Base-by-base conservation (phyloP, 768 basidiomycete species). In the Hemileccinum impolitum region DNA sequence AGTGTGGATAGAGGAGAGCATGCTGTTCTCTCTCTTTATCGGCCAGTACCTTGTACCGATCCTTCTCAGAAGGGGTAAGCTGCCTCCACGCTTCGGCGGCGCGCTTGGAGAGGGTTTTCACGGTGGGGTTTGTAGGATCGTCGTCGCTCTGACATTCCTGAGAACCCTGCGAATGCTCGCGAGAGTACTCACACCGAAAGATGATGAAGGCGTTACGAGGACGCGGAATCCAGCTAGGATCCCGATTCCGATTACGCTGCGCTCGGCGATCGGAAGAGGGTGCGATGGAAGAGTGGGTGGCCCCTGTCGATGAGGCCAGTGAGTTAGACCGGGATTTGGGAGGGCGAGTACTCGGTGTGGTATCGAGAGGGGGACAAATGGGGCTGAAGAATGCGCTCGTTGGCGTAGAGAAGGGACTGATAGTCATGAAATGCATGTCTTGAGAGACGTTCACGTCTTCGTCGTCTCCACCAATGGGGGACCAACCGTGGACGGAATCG, bases 41-140 rank as follows among this genome's bases (percentile, higher is more conserved):
- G 1, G 86, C 84, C n/a, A 76, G 70, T 8, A 62, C 57, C 57
- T 76, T 75, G 72, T 73, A 88, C 47, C 64, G 70, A 15, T 75
- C 62, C 53, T 69, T 78, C 47, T 80, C 78, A 37, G 73, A 71
- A 0, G 58, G 48, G 0, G 77, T 52, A 13, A 90, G 73, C 49
- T 75, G 70, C 34, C 74, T 75, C 91, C 91, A 94, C 26, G 85
- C 82, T 44, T 84, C 82, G 0, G 79, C 84, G 0, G 89, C 90
- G 40, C 86, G 77, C 57, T 85, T 85, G n/a, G 85, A 89, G 34
- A 92, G 75, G 2, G 79, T 75, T 62, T 81, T 80, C 50, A 78
- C 77, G 19, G 45, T 60, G 13, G 48, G 31, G 23, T 55, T 57
- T 25, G 51, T 39, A 12, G 48, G 14, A 34, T 59, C 60, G 10